These are phyloP conservation scores for Boletus sensibilis DNA, from an alignment of 768 basidiomycete genomes.

Conservation along the genomic window DNA sequence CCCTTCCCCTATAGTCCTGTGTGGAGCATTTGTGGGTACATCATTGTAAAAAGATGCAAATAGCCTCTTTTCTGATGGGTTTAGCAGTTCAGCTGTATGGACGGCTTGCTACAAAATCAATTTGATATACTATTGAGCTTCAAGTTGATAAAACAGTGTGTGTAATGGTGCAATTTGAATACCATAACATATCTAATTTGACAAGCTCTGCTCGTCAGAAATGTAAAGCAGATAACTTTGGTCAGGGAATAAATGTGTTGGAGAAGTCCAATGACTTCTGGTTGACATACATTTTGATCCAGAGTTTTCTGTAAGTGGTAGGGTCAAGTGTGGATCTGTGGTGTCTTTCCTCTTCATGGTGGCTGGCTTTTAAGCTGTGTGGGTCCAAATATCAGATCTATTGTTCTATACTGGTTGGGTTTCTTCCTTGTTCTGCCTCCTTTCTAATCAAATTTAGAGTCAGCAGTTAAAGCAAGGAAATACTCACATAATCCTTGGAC, in stretches of 20 bases:
- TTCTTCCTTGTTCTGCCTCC: neutral
- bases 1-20: too few relatives aligned
- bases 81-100: too few relatives aligned
- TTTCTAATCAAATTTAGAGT: neutral
- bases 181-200: too few relatives aligned
- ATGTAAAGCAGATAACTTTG: neutral
- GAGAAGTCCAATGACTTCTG: neutral
- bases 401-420: neutral
- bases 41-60: too few relatives aligned
- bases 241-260: neutral
- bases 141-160: too few relatives aligned
- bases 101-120: too few relatives aligned
- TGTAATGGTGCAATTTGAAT: too few relatives aligned
- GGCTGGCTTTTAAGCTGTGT: neutral
- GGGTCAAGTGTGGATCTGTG: neutral
- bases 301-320: neutral
- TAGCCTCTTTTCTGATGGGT: too few relatives aligned
- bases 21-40: too few relatives aligned
- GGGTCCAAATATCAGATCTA: neutral
- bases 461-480: neutral
- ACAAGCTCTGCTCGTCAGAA: neutral
- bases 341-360: neutral
- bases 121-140: too few relatives aligned
- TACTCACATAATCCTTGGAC: neutral
- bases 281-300: neutral